phyloP scores from a whole-genome alignment of 192 early-diverging fungal genomes.

The Coemansia sp. region DNA sequence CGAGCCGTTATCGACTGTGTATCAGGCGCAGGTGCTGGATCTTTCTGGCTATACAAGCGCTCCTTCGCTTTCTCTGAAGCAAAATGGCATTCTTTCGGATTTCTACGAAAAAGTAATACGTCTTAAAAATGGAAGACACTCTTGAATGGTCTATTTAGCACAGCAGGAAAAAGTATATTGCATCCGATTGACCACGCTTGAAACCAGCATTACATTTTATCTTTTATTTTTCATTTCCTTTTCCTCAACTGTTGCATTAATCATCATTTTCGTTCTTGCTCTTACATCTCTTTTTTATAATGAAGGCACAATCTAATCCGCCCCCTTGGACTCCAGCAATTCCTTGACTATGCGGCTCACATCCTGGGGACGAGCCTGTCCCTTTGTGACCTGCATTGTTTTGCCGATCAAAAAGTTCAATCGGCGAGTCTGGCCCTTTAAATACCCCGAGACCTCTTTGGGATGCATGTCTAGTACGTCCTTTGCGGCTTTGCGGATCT shows the following conservation, averaged over 20 bases:
- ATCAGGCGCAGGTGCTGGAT: slow-evolving; percentile 25
- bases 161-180: too few relatives aligned
- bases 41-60: slow-evolving; percentile 29
- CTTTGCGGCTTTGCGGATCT: slow-evolving; percentile 17
- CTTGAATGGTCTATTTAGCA: too few relatives aligned
- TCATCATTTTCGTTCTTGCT: too few relatives aligned
- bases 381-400: slow-evolving; percentile 75
- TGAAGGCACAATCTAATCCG: not conserved
- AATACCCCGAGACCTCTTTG: slow-evolving; percentile 58
- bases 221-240: not conserved
- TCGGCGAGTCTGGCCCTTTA: slow-evolving; percentile 63
- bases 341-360: slow-evolving; percentile 60
- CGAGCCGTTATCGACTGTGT: slow-evolving; percentile 25
- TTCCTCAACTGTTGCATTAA: not conserved
- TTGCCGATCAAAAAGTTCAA: slow-evolving; percentile 81
- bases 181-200: too few relatives aligned
- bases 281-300: too few relatives aligned
- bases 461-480: slow-evolving; percentile 28
- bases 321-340: slow-evolving; percentile 13
- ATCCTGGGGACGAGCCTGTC: slow-evolving; percentile 70
- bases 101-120: slow-evolving; percentile 7
- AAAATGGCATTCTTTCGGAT: not conserved
- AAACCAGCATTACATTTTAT: not conserved
- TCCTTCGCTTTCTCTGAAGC: not conserved
- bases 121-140: slow-evolving; percentile 1